These are phyloP conservation scores for Pulveroboletus sp. DNA, from an alignment of 768 basidiomycete species.

Conservation along the genomic window DNA sequence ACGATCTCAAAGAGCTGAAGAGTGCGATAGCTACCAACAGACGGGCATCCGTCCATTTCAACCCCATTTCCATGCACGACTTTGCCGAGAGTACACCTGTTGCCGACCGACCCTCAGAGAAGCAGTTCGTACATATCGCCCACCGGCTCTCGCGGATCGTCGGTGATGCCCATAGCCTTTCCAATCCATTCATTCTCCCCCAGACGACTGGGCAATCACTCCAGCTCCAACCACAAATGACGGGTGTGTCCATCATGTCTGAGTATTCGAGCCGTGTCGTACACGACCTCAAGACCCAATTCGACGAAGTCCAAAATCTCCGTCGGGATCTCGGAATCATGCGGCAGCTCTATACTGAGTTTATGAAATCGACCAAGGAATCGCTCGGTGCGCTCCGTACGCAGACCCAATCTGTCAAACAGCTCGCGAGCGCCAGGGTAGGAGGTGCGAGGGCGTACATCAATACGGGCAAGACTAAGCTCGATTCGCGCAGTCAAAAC, in stretches of 20 bases:
- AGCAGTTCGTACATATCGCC: slow-evolving; percentile 68
- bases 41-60: slow-evolving; percentile 45
- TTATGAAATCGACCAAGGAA: slow-evolving; percentile 87
- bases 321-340: slow-evolving; percentile 90
- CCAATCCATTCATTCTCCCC: slow-evolving; percentile 41
- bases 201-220: slow-evolving; percentile 68
- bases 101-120: slow-evolving; percentile 65
- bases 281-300: slow-evolving; percentile 82
- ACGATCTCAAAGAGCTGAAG: slow-evolving; percentile 88
- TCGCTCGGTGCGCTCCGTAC: slow-evolving; percentile 70
- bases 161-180: slow-evolving; percentile 35
- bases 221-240: slow-evolving; percentile 56
- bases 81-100: slow-evolving; percentile 64
- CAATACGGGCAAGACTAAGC: slow-evolving; percentile 84
- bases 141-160: slow-evolving; percentile 71
- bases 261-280: slow-evolving; percentile 73
- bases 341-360: slow-evolving; percentile 92
- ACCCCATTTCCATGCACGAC: slow-evolving; percentile 48
- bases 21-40: slow-evolving; percentile 52
- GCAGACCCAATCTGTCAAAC: slow-evolving; percentile 85
- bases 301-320: slow-evolving; percentile 91
- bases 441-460: slow-evolving; percentile 86
- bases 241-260: slow-evolving; percentile 68
- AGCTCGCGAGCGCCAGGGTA: slow-evolving; percentile 75
- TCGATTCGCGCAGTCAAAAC: slow-evolving; percentile 87